Evolutionary conservation across 2,329 filamentous ascomycete species (phyloP), one percentile per base, ranked within the genome.

Genomic region (Aspergillus carbonarius): DNA sequence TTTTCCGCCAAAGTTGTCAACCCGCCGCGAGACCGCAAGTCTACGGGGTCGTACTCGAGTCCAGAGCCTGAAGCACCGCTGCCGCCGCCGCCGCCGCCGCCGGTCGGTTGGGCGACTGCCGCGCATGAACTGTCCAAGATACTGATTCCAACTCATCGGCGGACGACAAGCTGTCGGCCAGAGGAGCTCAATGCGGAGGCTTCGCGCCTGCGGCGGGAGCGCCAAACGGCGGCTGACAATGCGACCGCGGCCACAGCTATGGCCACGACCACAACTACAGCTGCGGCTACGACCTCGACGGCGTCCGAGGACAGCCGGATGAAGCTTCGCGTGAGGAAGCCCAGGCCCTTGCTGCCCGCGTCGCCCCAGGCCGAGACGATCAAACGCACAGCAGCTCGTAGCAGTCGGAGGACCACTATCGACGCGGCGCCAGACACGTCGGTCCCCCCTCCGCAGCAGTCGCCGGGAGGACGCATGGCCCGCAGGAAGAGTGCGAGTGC

Each of bases 81-180:
- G 8, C 51, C 51, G 15, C 40, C 30, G n/a, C 92, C 93, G 2
- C 89, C 93, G 8, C 51, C 51, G 15, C 40, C 30, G n/a, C 89
- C 93, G 46, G 88, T 98, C 0, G 84, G 90, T 44, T 98, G 93
- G 95, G 85, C 88, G 0, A 84, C 89, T 27, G 92, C 93, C n/a
- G 85, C 91, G 0, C 85, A 91, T 66, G 92, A 96, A 71, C 78
- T 98, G 12, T 90, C 87, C 68, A 92, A 91, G 70, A 74, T 96
- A 4, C 83, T 98, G 20, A 89, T 97, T 57, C 95, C 93, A 0
- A 81, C 80, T 0, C 83, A 89, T 64, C 85, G 92, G 3, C 86
- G 92, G 66, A 92, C 89, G 0, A 82, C 82, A 54, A 96, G 92
- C 75, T 91, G 84, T 74, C 88, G 81, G 32, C 83, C 88, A 8